A percentile compares a stretch with the other conserved stretches of the same genome.
Conservation (phyloP, 495 filamentous ascomycete species). For the Beverwykella pulmonaria region DNA sequence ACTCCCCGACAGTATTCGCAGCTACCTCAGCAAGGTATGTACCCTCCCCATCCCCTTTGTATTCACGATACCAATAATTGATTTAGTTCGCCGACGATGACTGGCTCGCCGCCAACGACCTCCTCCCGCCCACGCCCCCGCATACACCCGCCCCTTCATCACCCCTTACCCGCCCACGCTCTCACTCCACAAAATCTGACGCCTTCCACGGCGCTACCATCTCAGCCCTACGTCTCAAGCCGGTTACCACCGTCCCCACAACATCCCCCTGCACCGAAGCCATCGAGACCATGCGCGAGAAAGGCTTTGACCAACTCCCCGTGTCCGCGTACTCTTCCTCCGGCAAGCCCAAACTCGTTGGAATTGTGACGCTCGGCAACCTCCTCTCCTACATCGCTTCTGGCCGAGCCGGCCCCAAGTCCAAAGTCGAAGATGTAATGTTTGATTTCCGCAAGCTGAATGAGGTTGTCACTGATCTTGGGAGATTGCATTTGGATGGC, state of each 20-base stretch:
- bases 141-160: slow-evolving; percentile 45
- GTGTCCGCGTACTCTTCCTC: slow-evolving; percentile 67
- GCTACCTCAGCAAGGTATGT: slow-evolving; percentile 87
- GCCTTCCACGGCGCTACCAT: slow-evolving; percentile 75
- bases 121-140: slow-evolving; percentile 64
- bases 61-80: slow-evolving; percentile 17
- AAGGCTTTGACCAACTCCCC: slow-evolving; percentile 93
- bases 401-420: slow-evolving; percentile 71
- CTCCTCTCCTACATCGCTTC: slow-evolving; percentile 85
- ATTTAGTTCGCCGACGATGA: slow-evolving; percentile 88
- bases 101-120: slow-evolving; percentile 94
- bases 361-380: slow-evolving; percentile 91
- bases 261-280: slow-evolving; percentile 74
- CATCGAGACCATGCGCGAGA: slow-evolving; percentile 95
- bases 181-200: slow-evolving; percentile 49
- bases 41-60: not conserved
- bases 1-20: slow-evolving; percentile 92
- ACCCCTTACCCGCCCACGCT: slow-evolving; percentile 8
- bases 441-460: slow-evolving; percentile 86
- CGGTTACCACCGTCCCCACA: slow-evolving; percentile 78
- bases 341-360: slow-evolving; percentile 63
- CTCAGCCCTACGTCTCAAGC: slow-evolving; percentile 80
- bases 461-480: slow-evolving; percentile 84
- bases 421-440: slow-evolving; percentile 86
- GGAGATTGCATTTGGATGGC: slow-evolving; percentile 51